Evolutionary conservation across 805 yeast genomes (phyloP).

Genomic region (Ogataea nonfermentans): DNA sequence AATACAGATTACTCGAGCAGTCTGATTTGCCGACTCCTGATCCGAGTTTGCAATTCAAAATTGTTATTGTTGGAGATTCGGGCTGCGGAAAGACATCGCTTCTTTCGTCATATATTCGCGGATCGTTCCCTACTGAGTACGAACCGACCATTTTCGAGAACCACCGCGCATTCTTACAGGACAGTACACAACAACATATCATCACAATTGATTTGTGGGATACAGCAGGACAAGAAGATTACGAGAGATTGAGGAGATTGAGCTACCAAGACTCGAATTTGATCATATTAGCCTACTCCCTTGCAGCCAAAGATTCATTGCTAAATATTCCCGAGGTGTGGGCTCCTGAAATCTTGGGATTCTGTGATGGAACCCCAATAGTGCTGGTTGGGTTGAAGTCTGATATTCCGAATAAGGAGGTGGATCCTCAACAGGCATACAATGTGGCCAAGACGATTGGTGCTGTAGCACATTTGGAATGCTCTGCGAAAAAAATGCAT

Average conservation of each 20-base stretch:
- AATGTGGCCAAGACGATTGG: slow-evolving; percentile 45
- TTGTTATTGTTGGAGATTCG: slow-evolving; percentile 98
- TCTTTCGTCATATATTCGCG: slow-evolving; percentile 90
- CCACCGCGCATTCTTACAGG: slow-evolving; percentile 87
- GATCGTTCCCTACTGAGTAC: slow-evolving; percentile 94
- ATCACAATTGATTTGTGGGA: slow-evolving; percentile 89
- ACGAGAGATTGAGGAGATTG: slow-evolving; percentile 82
- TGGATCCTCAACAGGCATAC: slow-evolving; percentile 26
- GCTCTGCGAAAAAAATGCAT: slow-evolving; percentile 71
- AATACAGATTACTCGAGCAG: slow-evolving; percentile 24
- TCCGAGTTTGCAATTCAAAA: slow-evolving; percentile 30
- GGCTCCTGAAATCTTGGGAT: slow-evolving; percentile 84
- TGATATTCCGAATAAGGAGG: slow-evolving; percentile 49
- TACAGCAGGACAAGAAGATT: slow-evolving; percentile 93
- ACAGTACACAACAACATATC: slow-evolving; percentile 87
- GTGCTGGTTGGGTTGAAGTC: slow-evolving; percentile 80
- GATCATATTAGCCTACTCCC: slow-evolving; percentile 70
- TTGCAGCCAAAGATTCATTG: slow-evolving; percentile 60
- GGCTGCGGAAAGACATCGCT: slow-evolving; percentile 98
- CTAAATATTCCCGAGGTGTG: slow-evolving; percentile 76
- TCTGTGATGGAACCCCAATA: slow-evolving; percentile 77
- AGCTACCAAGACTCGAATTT: slow-evolving; percentile 84
- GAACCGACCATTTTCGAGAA: slow-evolving; percentile 97
- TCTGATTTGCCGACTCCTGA: slow-evolving; percentile 33
- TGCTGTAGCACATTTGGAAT: slow-evolving; percentile 71